Evolutionary conservation across 1,284 basidiomycete genomes (phyloP).

Genomic region (Pyrrhoderma noxium): DNA sequence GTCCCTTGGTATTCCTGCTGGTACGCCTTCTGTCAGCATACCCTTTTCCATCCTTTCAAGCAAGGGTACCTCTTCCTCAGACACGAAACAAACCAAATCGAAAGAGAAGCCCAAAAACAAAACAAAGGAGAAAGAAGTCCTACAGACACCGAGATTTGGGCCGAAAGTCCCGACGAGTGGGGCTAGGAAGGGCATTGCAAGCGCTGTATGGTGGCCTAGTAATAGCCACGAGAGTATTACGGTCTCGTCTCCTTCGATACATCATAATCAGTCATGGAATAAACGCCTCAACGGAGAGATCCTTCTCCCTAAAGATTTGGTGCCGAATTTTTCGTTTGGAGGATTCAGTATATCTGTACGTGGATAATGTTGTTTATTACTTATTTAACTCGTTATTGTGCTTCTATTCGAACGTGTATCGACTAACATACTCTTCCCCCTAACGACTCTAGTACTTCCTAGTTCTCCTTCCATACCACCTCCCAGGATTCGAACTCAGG

Average conservation of each 20-base stretch:
- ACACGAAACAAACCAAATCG: not conserved
- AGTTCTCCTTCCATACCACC: slow-evolving; percentile 36
- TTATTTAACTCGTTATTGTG: slow-evolving; percentile 18
- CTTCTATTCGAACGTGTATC: slow-evolving; percentile 22
- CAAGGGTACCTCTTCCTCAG: slow-evolving; percentile 1
- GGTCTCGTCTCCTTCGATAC: not conserved
- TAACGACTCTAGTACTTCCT: slow-evolving; percentile 35
- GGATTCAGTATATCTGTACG: slow-evolving; percentile 41
- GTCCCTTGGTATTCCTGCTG: not conserved
- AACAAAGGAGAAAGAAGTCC: slow-evolving; percentile 22
- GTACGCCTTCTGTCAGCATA: not conserved
- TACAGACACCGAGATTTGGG: not conserved
- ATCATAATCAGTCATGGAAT: not conserved
- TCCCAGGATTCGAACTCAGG: slow-evolving; percentile 27
- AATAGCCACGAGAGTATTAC: slow-evolving; percentile 21
- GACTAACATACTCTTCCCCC: not conserved
- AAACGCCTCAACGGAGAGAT: slow-evolving; percentile 42
- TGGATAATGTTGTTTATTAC: slow-evolving; percentile 5
- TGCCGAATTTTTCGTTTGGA: slow-evolving; percentile 40
- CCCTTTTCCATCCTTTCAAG: not conserved
- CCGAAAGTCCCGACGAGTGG: slow-evolving; percentile 11
- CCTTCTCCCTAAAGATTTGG: slow-evolving; percentile 38
- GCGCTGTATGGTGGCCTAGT: slow-evolving; percentile 40
- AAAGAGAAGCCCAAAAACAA: slow-evolving; percentile 3
- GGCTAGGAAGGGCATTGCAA: slow-evolving; percentile 30